Evolutionary conservation across 306 rosid genomes (phyloP).

Genomic region (Datisca glomerata): DNA sequence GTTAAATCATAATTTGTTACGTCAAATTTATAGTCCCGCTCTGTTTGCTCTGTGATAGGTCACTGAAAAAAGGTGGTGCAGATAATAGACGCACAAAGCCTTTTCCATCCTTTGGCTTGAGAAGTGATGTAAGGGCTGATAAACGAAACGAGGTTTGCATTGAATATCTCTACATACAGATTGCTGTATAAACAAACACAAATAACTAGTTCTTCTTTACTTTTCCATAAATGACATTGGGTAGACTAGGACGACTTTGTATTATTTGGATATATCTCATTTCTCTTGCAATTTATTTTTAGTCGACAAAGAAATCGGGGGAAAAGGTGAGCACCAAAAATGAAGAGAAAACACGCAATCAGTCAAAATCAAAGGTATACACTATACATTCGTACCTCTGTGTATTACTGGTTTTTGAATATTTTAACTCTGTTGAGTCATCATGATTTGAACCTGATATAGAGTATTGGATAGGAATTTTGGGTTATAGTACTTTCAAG

Average conservation of each 20-base stretch:
- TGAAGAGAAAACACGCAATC: conserved; percentile 31
- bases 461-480: no score
- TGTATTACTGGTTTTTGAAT: no score
- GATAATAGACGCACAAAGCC: background rate
- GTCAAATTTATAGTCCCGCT: no score
- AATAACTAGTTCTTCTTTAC: conserved; percentile 1
- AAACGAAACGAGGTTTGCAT: conserved; percentile 4
- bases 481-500: no score
- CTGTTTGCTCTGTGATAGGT: background rate
- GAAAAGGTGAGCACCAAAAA: conserved; percentile 29
- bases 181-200: no score
- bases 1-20: no score
- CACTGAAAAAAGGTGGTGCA: background rate
- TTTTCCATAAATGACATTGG: background rate
- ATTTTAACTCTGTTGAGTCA: no score
- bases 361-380: conserved; percentile 64
- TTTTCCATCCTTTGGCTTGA: background rate
- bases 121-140: background rate
- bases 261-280: background rate
- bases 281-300: background rate
- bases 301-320: conserved; percentile 7
- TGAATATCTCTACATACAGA: no score
- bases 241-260: background rate
- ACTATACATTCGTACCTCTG: no score
- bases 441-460: no score